Conservation (phyloP, 352 stramenopile species). For the Discostella stelligera region DNA sequence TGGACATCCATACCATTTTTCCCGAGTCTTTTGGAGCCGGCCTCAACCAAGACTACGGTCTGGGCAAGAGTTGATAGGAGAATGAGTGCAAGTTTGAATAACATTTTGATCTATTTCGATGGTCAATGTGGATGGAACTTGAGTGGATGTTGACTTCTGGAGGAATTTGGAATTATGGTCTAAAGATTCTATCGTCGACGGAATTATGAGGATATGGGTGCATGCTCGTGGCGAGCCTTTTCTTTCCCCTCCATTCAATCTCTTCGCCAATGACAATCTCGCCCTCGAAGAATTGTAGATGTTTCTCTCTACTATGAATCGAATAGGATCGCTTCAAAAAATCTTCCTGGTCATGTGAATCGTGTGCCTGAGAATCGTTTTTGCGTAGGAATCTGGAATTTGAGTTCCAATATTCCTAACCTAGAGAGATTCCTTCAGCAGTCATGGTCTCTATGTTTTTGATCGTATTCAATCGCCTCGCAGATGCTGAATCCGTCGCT, state of each 20-base stretch:
- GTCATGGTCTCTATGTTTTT: too few species aligned
- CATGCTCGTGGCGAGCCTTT: too few species aligned
- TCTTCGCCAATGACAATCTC: not conserved
- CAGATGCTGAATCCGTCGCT: too few species aligned
- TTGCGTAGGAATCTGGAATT: too few species aligned
- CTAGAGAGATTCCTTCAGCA: too few species aligned
- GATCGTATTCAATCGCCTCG: too few species aligned
- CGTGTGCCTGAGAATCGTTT: not conserved
- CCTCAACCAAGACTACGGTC: not conserved
- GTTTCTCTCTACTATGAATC: not conserved
- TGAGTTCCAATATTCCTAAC: too few species aligned
- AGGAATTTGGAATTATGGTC: not conserved
- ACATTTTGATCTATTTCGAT: slow-evolving; percentile 15
- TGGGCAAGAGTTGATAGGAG: slow-evolving; percentile 16
- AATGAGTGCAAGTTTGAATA: slow-evolving; percentile 16
- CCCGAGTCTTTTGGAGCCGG: slow-evolving; percentile 2
- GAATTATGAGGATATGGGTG: too few species aligned
- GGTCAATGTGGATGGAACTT: not conserved
- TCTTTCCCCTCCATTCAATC: not conserved
- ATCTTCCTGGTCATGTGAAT: not conserved
- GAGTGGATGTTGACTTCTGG: not conserved
- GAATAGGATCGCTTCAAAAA: not conserved
- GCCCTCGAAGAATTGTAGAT: not conserved
- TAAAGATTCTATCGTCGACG: not conserved
- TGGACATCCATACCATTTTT: not conserved